Evolutionary conservation across 2,329 filamentous ascomycete genomes (phyloP).

Genomic region (Xylariales sp.): DNA sequence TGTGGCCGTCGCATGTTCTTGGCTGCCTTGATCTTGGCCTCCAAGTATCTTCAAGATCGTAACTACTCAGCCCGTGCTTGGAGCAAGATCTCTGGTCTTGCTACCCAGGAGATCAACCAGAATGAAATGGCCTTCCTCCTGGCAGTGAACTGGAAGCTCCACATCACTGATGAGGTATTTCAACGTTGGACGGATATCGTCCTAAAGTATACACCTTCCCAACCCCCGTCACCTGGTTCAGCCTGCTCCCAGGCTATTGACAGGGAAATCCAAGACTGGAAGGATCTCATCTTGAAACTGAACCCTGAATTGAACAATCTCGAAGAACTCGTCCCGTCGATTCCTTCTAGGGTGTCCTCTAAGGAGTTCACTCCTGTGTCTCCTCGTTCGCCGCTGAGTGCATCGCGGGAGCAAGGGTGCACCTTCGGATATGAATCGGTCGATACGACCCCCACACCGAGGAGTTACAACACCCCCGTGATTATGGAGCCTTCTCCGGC

Average conservation of each 20-base stretch:
- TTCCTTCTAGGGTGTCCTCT: conserved; percentile 21
- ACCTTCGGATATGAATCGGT: conserved; percentile 30
- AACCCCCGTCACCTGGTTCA: conserved; percentile 50
- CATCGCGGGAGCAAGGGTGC: conserved; percentile 30
- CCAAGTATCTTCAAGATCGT: conserved; percentile 95
- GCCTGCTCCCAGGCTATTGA: conserved; percentile 34
- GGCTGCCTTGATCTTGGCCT: conserved; percentile 88
- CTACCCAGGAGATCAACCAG: conserved; percentile 89
- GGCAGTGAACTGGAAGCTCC: conserved; percentile 90
- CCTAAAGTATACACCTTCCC: conserved; percentile 71
- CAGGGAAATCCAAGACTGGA: conserved; percentile 52
- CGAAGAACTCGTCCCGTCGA: conserved; percentile 41
- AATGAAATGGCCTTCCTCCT: conserved; percentile 91
- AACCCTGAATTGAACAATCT: conserved; percentile 56
- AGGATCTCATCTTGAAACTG: conserved; percentile 51
- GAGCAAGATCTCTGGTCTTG: conserved; percentile 98
- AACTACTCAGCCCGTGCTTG: conserved; percentile 97
- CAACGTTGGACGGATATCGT: conserved; percentile 93
- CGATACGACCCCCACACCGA: conserved; percentile 37
- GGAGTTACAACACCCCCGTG: conserved; percentile 33
- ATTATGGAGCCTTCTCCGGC: conserved; percentile 47
- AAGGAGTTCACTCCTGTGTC: conserved; percentile 33
- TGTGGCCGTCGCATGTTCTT: conserved; percentile 98
- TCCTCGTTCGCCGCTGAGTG: conserved; percentile 39
- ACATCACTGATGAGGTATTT: conserved; percentile 85